Evolutionary conservation across 2,329 filamentous ascomycete species (phyloP).

Genomic region (Xylariales sp.): DNA sequence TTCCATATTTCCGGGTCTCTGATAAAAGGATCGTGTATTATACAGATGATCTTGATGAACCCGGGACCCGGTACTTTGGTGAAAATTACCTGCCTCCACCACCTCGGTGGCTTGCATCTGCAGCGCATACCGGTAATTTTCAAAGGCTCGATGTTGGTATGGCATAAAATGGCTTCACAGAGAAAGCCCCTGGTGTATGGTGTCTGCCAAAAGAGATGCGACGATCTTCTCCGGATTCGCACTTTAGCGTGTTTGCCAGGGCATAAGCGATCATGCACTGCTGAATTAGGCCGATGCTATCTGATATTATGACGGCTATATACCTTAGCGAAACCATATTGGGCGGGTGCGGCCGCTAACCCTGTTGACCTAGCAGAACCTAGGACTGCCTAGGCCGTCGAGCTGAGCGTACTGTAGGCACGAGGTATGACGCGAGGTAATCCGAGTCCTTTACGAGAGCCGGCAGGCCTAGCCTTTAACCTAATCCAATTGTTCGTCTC

Average conservation of each 20-base stretch:
- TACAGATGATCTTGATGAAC: background rate
- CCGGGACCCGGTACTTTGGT: constrained; percentile 17
- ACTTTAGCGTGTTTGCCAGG: constrained; percentile 14
- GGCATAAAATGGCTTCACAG: constrained; percentile 10
- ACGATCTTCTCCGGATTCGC: constrained; percentile 30
- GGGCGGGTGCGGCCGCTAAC: constrained; percentile 26
- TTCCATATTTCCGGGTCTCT: constrained; percentile 20
- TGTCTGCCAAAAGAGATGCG: background rate
- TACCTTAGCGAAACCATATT: constrained; percentile 19
- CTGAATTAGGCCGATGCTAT: constrained; percentile 21
- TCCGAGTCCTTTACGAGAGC: constrained; percentile 10
- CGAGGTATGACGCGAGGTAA: background rate
- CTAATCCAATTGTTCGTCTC: constrained; percentile 24
- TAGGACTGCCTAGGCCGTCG: background rate
- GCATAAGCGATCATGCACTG: constrained; percentile 12
- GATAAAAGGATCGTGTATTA: background rate
- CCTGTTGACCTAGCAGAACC: constrained; percentile 6
- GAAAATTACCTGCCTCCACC: constrained; percentile 2
- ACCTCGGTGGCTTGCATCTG: constrained; percentile 27
- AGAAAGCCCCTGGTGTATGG: background rate
- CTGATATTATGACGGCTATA: constrained; percentile 24
- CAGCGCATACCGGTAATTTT: constrained; percentile 29
- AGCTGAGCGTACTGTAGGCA: constrained; percentile 25
- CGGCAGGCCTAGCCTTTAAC: constrained; percentile 15
- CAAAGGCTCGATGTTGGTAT: background rate